Base-by-base conservation (phyloP, 2,329 filamentous ascomycete species). In the Arachnomyces sp. region DNA sequence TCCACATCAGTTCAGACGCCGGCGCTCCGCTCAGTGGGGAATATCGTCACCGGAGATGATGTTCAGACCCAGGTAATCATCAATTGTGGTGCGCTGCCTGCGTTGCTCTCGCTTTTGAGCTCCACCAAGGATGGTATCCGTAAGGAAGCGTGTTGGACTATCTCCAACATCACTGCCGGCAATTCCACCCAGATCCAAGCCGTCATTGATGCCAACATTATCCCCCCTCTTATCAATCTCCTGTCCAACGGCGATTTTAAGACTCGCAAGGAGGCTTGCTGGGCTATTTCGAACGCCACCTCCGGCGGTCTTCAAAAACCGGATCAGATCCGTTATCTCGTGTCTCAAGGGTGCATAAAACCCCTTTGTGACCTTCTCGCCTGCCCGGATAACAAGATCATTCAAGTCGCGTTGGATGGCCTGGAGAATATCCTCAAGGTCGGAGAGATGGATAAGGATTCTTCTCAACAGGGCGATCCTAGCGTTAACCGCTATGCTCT, bases 391-490 rank as follows among this genome's bases (percentile, higher is more conserved):
- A 98, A 98, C 73, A 98, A 98, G 79, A 98, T 98, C 62, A 98
- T 98, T 56, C 92, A 98, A 68, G 92, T 98, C 51, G 92, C 92
- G 49, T 79, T 98, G 36, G 92, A 98, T 58, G 92, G 92, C 39
- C 77, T 98, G 41, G 92, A 98, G 81, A 98, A 98, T 69, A 96
- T 98, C 50, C 80, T 98, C 59, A 98, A 98, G 83, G 92, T 98
- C 48, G 92, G 92, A 39, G 92, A 98, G 56, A 87, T 96, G 71
- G 92, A 98, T 71, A 95, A 95, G 76, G 88, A 95, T 68, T 77
- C 88, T 48, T 67, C 72, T 31, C 77, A 80, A 37, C 34, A 53
- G 38, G 57, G 61, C 31, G 64, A 66, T 30, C 50, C 59, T 33
- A 61, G 53, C 29, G 87, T 98, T 71, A 98, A 98, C 80, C 84